These are phyloP conservation scores for Ascoidea asiatica DNA, from an alignment of 805 yeast species.

Conservation along the genomic window DNA sequence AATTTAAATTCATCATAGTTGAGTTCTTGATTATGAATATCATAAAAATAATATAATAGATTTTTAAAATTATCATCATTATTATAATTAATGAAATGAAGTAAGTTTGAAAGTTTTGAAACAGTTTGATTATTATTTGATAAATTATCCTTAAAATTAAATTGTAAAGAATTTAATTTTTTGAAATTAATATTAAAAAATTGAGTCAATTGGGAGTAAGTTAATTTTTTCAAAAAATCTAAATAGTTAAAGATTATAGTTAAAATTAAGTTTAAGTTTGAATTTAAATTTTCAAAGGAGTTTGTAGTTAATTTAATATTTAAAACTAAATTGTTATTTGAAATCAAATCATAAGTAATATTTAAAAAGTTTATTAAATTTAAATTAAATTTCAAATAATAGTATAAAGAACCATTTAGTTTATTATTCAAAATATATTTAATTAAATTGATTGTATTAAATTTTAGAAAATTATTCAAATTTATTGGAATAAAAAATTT, in stretches of 20 bases:
- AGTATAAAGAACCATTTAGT: conserved; percentile 69
- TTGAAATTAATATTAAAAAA: conserved; percentile 58
- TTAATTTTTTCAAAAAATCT: conserved; percentile 36
- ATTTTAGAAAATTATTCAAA: conserved; percentile 50
- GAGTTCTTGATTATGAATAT: conserved; percentile 30
- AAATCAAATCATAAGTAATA: conserved; percentile 55
- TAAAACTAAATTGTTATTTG: conserved; percentile 55
- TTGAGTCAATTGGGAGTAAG: conserved; percentile 57
- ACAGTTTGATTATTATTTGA: conserved; percentile 55
- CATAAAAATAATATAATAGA: conserved; percentile 1
- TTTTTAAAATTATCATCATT: conserved; percentile 1
- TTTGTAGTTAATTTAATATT: conserved; percentile 62
- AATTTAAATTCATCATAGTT: conserved; percentile 34
- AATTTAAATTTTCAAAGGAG: conserved; percentile 54
- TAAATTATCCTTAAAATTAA: conserved; percentile 55
- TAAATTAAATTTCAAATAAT: conserved; percentile 41
- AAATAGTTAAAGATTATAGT: conserved; percentile 29
- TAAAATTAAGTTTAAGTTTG: too few species aligned
- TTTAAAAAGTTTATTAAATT: conserved; percentile 74
- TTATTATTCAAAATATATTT: conserved; percentile 87
- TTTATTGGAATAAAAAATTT: conserved; percentile 60
- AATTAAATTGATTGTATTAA: conserved; percentile 54
- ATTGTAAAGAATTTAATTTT: too few species aligned
- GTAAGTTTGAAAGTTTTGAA: conserved; percentile 44
- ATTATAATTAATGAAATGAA: conserved; percentile 30